These are phyloP conservation scores for Leonotis leonurus DNA, from an alignment of 257 asterid species.

Conservation along the genomic window DNA sequence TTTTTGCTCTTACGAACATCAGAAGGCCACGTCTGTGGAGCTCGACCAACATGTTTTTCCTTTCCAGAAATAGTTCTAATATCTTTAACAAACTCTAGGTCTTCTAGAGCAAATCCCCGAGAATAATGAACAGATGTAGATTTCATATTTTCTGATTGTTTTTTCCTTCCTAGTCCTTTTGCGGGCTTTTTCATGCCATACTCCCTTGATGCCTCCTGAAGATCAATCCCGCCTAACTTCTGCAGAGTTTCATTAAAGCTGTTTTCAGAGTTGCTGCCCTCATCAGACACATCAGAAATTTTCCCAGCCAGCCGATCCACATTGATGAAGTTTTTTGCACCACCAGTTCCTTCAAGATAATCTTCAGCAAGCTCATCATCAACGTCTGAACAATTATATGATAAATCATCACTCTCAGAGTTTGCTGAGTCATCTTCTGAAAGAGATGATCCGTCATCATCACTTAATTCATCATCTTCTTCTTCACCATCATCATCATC, in stretches of 20 bases:
- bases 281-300: conserved; percentile 30
- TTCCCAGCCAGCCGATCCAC: conserved; percentile 49
- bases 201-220: conserved; percentile 75
- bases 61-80: conserved; percentile 62
- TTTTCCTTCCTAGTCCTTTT: conserved; percentile 35
- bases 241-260: conserved; percentile 40
- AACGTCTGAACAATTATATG: conserved; percentile 61
- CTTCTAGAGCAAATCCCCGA: conserved; percentile 46
- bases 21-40: conserved; percentile 62
- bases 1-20: conserved; percentile 56
- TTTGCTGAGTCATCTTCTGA: conserved; percentile 44
- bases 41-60: conserved; percentile 53
- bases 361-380: conserved; percentile 89
- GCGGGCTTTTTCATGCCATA: conserved; percentile 52
- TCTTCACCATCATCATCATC: conserved; percentile 51
- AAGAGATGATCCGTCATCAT: conserved; percentile 46
- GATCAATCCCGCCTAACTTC: conserved; percentile 72
- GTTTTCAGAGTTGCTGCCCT: conserved; percentile 27
- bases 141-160: conserved; percentile 20
- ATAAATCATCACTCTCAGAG: conserved; percentile 42
- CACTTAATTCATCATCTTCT: conserved; percentile 30
- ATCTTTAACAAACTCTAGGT: conserved; percentile 58
- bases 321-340: conserved; percentile 35
- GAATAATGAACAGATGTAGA: conserved; percentile 25
- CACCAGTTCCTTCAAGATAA: conserved; percentile 81